These are phyloP conservation scores for Trametes villosa DNA, from an alignment of 768 basidiomycete genomes.

Conservation along the genomic window DNA sequence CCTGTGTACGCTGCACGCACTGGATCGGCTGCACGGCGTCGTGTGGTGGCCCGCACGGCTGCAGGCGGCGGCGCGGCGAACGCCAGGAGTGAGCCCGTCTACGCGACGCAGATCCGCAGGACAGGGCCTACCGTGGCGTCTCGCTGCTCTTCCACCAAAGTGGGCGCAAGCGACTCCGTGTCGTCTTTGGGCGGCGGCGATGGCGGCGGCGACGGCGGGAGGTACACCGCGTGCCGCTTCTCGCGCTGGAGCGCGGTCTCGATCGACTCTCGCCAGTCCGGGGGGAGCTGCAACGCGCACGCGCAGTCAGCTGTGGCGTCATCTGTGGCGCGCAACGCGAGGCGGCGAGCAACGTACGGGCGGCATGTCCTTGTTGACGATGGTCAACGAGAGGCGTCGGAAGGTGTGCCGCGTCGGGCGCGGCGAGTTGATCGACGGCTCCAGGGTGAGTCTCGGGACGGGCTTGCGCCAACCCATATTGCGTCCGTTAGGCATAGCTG, in stretches of 20 bases:
- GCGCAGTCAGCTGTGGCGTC: constrained; percentile 16
- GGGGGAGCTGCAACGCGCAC: constrained; percentile 28
- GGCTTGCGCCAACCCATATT: constrained; percentile 73
- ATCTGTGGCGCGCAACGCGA: constrained; percentile 8
- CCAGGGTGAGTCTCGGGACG: constrained; percentile 67
- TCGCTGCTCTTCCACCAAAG: constrained; percentile 10
- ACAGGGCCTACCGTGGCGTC: neutral
- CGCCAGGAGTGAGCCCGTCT: constrained; percentile 11
- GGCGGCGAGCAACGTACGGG: constrained; percentile 28
- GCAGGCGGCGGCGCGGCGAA: constrained; percentile 16
- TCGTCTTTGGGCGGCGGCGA: constrained; percentile 17
- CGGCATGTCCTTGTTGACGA: constrained; percentile 30
- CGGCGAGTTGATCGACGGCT: constrained; percentile 50
- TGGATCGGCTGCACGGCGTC: neutral
- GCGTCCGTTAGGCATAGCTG: neutral
- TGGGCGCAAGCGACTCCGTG: constrained; percentile 16
- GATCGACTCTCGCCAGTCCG: constrained; percentile 32
- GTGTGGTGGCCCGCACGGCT: constrained; percentile 10
- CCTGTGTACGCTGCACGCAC: constrained; percentile 7
- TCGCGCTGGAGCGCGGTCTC: constrained; percentile 18
- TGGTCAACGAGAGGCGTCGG: constrained; percentile 23
- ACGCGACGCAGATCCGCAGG: constrained; percentile 8
- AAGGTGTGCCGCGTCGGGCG: constrained; percentile 7
- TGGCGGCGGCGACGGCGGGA: constrained; percentile 5
- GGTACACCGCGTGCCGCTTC: constrained; percentile 22